Evolutionary conservation across 2,329 filamentous ascomycete genomes (phyloP), one percentile per base, ranked within the genome.

Genomic region (Neonectria neomacrospora): DNA sequence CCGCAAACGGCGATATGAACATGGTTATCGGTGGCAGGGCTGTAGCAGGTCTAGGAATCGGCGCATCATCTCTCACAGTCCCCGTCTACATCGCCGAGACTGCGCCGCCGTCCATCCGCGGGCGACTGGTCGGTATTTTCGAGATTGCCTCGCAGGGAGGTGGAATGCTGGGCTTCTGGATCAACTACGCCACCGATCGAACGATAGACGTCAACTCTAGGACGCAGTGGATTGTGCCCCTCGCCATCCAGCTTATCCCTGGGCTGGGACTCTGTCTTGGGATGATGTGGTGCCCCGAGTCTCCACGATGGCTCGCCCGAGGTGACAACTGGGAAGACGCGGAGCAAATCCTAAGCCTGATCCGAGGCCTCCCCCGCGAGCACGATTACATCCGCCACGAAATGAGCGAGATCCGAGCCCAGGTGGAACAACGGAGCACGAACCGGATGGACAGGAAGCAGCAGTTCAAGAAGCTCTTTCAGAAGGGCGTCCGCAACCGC

Each of bases 211-310:
- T 80, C 20, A 74, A 78, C 54, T 75, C 74, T 8, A 73, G 70
- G 16, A 64, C 72, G 0, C 71, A 73, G 51, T 88, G 84, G 77
- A 82, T 87, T n/a, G 80, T 89, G 1, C 87, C 86, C 0, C 78
- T 89, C 9, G 82, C 81, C 22, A 80, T 88, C 65, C 87, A 90
- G 73, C 82, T 82, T 32, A 77, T 88, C 2, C 86, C 86, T 0
- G 85, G 86, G 1, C 71, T 84, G 3, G 78, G 87, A 28, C 81
- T 90, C 20, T 79, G 85, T 51, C 57, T 78, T 37, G 83, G 83
- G 67, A 89, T 89, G 80, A 72, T 84, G 12, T 78, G 88, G 66
- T 87, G 85, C 78, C 84, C 85, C 45, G 86, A 89, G 70, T 88
- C 86, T 1, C 86, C 87, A 6, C 83, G 87, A 39, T 89, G 83